Evolutionary conservation across 139 green algal genomes (phyloP).

Genomic region (Coelastrella sp.): DNA sequence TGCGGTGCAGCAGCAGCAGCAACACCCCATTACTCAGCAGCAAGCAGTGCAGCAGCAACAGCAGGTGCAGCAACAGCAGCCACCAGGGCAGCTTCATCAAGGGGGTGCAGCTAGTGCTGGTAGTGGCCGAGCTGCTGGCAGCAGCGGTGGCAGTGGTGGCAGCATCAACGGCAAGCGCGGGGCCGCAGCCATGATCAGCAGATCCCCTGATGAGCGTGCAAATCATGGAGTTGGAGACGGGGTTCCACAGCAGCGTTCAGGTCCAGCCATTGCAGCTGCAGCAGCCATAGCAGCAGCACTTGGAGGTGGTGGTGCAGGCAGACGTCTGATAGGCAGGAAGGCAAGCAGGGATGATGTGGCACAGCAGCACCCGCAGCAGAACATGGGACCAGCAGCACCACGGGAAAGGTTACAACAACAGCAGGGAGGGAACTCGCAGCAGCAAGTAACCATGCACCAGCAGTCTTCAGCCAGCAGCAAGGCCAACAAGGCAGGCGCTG

Average conservation of each 20-base stretch:
- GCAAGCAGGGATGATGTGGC: background rate
- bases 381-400: background rate
- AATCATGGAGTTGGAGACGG: background rate
- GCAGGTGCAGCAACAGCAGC: background rate
- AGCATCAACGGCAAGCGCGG: background rate
- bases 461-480: background rate
- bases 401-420: background rate
- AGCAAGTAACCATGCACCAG: background rate
- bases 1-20: slow-evolving; percentile 11
- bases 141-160: slow-evolving; percentile 5
- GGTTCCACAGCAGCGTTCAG: background rate
- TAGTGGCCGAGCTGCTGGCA: background rate
- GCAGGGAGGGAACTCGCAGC: background rate
- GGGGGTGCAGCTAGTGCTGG: background rate
- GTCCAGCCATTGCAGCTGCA: background rate
- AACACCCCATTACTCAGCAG: slow-evolving; percentile 1
- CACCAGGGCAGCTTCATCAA: too few relatives aligned
- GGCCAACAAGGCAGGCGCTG: background rate
- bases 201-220: background rate
- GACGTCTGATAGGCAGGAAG: background rate
- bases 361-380: slow-evolving; percentile 15
- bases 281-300: slow-evolving; percentile 21
- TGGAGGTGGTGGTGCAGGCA: background rate
- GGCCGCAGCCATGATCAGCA: background rate
- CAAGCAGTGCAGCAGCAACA: background rate